Base-by-base conservation (phyloP, 1,139 yeast species). In the Martiniozyma asiatica region DNA sequence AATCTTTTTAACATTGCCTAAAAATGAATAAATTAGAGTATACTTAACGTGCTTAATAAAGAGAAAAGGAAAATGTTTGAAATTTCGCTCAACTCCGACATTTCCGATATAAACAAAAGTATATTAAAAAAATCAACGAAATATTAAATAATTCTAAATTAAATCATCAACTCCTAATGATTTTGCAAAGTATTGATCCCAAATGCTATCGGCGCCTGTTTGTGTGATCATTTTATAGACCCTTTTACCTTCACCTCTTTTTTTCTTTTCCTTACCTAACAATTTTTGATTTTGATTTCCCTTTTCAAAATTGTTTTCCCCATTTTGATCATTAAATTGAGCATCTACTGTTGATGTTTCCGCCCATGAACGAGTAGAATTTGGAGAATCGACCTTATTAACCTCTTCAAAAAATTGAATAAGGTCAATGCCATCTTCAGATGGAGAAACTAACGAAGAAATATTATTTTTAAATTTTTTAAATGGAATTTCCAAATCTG, bases 161-260 rank as follows among this genome's bases (percentile, higher is more conserved):
- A 22, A 22, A 5, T 38, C 43, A 20, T 41, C 43, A 5, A 29
- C 30, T 14, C 34, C 28, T 19, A 35, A 41, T 9, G 44, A 43
- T 20, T 54, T 50, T 2, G 72, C 64, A 46, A 78, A 76, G 41
- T 73, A 76, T 44, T 78, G 85, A 41, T 75, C 87, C 89, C 89
- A 79, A 27, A 78, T 73, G 21, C 77, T 63, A 27, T 77, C 81
- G 16, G 70, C 63, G 2, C 87, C 81, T 27, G 75, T 67, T 43
- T 73, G 78, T 42, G 65, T 68, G 35, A 78, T 66, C 54, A 78
- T 56, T 42, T 74, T 81, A 45, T 63, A 72, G 11, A 75, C 63
- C 36, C 62, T 59, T 36, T 65, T 67, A 4, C 73, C 74, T 38
- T 73, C 79, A 30, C 54, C 54, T n/a, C 14, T 20, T 11, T 15